Conservation (phyloP, 1,284 basidiomycete species). For the Puccinia triticina region DNA sequence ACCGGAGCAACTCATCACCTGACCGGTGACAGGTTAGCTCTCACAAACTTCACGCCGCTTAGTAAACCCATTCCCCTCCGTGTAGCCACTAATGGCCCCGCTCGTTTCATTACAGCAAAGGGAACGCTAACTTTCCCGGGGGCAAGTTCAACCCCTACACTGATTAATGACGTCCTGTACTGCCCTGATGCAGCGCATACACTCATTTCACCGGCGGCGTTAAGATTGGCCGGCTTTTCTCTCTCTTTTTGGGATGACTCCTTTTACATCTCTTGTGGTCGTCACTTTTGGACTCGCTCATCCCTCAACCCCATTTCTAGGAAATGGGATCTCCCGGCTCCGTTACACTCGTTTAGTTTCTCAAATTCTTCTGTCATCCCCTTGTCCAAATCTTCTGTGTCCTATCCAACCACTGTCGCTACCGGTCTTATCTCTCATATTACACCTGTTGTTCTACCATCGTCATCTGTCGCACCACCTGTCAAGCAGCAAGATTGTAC, state of each 20-base stretch:
- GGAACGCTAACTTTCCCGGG: constrained; percentile 3
- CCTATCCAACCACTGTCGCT: too few species aligned
- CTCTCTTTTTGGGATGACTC: background rate
- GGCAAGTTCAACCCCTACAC: background rate
- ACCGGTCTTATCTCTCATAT: too few species aligned
- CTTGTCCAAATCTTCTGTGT: too few species aligned
- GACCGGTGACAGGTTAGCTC: too few species aligned
- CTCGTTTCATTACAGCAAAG: background rate
- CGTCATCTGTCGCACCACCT: too few species aligned
- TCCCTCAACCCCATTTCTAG: background rate
- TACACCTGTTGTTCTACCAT: too few species aligned
- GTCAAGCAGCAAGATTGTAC: too few species aligned
- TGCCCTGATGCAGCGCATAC: background rate
- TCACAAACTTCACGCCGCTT: background rate
- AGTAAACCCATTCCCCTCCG: background rate
- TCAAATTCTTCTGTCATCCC: too few species aligned
- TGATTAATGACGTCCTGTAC: background rate
- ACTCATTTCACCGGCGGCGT: constrained; percentile 1
- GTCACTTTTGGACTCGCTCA: background rate
- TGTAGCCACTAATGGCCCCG: background rate
- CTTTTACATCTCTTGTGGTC: background rate
- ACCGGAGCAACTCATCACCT: constrained; percentile 18
- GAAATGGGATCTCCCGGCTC: background rate
- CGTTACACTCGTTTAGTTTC: too few species aligned
- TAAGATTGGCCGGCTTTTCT: background rate